Evolutionary conservation across 2,329 filamentous ascomycete species (phyloP).

Genomic region (Cladosporium sphaerospermum): DNA sequence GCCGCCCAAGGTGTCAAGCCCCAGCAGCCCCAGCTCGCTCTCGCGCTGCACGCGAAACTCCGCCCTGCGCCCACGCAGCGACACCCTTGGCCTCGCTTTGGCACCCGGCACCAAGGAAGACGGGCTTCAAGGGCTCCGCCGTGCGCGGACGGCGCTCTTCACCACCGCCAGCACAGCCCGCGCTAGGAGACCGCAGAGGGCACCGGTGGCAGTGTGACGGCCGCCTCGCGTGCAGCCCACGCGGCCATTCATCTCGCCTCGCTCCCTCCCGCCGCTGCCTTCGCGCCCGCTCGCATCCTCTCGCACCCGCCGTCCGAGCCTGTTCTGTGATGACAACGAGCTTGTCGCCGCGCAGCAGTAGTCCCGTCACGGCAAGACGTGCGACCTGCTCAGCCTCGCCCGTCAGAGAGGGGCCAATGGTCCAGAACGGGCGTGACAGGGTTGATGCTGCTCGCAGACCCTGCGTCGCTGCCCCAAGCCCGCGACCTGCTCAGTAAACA

Average conservation of each 20-base stretch:
- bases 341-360: neutral
- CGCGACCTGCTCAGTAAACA: neutral
- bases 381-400: neutral
- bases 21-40: conserved; percentile 9
- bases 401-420: neutral
- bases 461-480: neutral
- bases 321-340: neutral
- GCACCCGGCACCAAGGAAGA: neutral
- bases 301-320: neutral
- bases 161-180: neutral
- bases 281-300: neutral
- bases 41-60: conserved; percentile 7
- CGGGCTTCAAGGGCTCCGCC: neutral
- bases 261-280: no score
- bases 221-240: neutral
- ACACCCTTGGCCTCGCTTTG: conserved; percentile 7
- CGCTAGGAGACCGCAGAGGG: conserved; percentile 1
- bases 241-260: neutral
- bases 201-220: neutral
- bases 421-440: neutral
- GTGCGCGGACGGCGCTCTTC: no score
- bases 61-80: neutral
- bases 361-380: neutral
- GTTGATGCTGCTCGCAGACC: neutral
- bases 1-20: no score